Base-by-base conservation (phyloP, 805 yeast genomes). In the Vanderwaltozyma polyspora region DNA sequence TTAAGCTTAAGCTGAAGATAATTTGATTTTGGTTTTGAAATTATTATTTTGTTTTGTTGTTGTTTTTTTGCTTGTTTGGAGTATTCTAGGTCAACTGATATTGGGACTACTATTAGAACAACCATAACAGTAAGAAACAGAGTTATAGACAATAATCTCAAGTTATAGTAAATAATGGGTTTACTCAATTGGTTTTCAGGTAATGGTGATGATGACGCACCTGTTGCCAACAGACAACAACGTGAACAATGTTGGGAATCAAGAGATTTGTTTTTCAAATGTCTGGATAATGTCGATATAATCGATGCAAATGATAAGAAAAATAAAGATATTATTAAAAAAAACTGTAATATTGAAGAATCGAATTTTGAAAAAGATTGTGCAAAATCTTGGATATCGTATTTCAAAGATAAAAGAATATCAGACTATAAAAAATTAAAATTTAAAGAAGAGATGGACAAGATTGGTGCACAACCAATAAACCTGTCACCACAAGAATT, bases 211-310 rank as follows among this genome's bases (percentile, higher is more conserved):
- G 24, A 21, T n/a, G 23, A 26, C 14, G 17, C 19, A 25, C 19
- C 25, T 16, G 13, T 21, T 18, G 25, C 28, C 13, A 37, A 29
- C 9, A 74, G 87, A 48, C 60, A 72, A 19, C 73, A 76, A 44
- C 72, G 97, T 44, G 69, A 74, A 51, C 63, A 66, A 39, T 89
- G 98, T 63, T 91, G 97, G 97, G 89, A 78, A 33, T 67, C 89
- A 6, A 71, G 98, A 39, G 98, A 89, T 50, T 47, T 48, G 27
- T 86, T 71, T 52, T 84, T 84, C 48, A 67, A 60, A 7, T 89
- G 98, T 55, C 65, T 89, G 32, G 83, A 80, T 44, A 64, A 60
- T 31, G 69, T 79, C 48, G 61, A 70, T 13, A 76, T 89, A 35
- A 73, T 71, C 7, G 23, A 31, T 13, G 81, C 94, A 14, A 60